Evolutionary conservation across 2,329 filamentous ascomycete species (phyloP).

Genomic region (Aspergillus neoniger): DNA sequence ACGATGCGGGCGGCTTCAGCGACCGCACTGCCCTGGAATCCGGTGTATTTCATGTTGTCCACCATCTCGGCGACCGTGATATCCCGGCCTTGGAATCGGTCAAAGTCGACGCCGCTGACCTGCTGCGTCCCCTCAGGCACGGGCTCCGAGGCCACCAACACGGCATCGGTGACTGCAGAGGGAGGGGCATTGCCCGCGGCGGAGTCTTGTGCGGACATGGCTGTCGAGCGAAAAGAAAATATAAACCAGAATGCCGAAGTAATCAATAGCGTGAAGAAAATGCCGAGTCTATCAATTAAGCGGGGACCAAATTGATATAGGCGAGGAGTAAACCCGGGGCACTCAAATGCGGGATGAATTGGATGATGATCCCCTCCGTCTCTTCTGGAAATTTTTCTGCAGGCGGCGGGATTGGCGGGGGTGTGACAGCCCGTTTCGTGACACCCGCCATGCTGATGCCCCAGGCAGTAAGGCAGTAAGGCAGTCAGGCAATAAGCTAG

Average conservation of each 20-base stretch:
- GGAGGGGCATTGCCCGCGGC: constrained; percentile 50
- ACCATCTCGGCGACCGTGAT: constrained; percentile 86
- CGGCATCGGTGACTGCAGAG: constrained; percentile 70
- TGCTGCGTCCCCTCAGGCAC: constrained; percentile 69
- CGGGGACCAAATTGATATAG: too few relatives aligned
- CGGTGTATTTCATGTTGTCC: constrained; percentile 80
- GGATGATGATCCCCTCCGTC: background rate
- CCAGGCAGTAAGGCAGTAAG: background rate
- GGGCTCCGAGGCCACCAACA: constrained; percentile 79
- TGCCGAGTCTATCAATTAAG: background rate
- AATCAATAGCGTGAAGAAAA: background rate
- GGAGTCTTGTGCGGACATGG: constrained; percentile 13
- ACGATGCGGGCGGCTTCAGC: constrained; percentile 88
- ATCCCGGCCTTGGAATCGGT: constrained; percentile 67
- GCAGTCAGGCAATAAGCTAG: background rate
- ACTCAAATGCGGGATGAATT: background rate
- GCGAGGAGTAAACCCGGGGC: too few relatives aligned
- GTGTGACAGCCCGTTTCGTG: background rate
- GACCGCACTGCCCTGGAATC: constrained; percentile 77
- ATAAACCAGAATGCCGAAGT: background rate
- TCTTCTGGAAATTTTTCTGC: background rate
- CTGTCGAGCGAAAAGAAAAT: background rate
- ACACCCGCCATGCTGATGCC: background rate
- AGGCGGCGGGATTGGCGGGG: background rate
- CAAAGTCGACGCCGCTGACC: constrained; percentile 91